phyloP scores from a whole-genome alignment of 179 eudicot genomes.

The Beta lomatogona region DNA sequence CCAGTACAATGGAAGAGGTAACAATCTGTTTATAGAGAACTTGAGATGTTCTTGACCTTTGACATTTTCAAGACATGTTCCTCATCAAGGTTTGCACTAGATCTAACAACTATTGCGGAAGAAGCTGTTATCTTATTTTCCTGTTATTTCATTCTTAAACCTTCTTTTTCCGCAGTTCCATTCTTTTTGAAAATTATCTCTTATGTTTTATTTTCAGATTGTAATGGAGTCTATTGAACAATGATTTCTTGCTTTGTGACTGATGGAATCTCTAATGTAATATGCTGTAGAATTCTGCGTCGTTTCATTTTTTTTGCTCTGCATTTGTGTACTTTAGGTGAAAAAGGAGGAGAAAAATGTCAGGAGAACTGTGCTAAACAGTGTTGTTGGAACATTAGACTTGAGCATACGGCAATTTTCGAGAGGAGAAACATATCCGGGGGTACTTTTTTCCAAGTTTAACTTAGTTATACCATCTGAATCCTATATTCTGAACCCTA shows the following conservation, averaged over 20 bases:
- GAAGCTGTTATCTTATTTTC: background rate
- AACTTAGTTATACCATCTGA: background rate
- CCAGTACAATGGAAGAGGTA: background rate
- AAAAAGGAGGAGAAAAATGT: constrained; percentile 66
- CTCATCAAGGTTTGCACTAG: background rate
- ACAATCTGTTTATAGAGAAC: background rate
- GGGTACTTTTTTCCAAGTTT: constrained; percentile 39
- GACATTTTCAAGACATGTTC: background rate
- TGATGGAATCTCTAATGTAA: background rate
- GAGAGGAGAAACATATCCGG: constrained; percentile 73
- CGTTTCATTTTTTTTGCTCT: background rate
- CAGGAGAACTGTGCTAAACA: constrained; percentile 70
- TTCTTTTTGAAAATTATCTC: background rate
- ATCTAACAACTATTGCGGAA: background rate
- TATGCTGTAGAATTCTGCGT: background rate
- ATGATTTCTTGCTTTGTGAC: background rate
- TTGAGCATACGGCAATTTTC: constrained; percentile 66
- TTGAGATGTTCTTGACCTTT: background rate
- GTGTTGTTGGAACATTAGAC: constrained; percentile 84
- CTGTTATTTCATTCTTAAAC: background rate
- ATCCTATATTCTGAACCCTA: background rate
- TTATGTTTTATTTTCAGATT: background rate
- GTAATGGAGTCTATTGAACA: background rate
- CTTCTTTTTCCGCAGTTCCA: background rate
- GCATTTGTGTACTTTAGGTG: constrained; percentile 40